These are phyloP conservation scores for Cavenderia fasciculata DNA, from an alignment of 78 protist genomes.

Conservation along the genomic window DNA sequence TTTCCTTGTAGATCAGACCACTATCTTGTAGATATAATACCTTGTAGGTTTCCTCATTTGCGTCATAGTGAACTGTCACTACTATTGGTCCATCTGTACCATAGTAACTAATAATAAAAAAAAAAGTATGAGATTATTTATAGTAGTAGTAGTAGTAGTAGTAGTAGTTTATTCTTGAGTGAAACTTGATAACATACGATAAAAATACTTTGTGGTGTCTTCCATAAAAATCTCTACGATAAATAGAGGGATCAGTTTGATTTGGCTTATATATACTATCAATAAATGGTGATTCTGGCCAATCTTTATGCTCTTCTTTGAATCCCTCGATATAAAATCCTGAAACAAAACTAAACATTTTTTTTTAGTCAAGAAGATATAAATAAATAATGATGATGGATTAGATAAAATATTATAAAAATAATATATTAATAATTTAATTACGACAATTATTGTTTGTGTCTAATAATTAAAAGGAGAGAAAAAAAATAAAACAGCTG, in stretches of 20 bases:
- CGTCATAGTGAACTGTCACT: neutral
- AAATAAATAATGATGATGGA: neutral
- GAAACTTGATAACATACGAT: too few species aligned
- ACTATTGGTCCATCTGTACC: conserved; percentile 48
- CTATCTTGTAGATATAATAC: too few species aligned
- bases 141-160: too few species aligned
- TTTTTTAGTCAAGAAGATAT: neutral
- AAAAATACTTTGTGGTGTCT: conserved; percentile 29
- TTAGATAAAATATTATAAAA: too few species aligned
- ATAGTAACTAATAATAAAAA: too few species aligned
- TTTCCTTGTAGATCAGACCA: conserved; percentile 19
- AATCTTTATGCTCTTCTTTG: conserved; percentile 22
- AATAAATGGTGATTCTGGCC: conserved; percentile 3
- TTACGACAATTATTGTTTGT: too few species aligned
- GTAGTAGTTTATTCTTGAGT: too few species aligned
- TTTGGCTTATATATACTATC: neutral
- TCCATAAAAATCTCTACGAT: conserved; percentile 52
- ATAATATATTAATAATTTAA: too few species aligned
- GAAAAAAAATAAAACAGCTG: too few species aligned
- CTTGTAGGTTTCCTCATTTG: conserved; percentile 11
- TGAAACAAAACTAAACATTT: conserved; percentile 53
- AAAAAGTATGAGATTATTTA: too few species aligned
- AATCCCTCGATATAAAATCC: conserved; percentile 60
- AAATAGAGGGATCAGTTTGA: conserved; percentile 49
- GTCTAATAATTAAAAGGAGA: too few species aligned